phyloP scores from a whole-genome alignment of 495 filamentous ascomycete genomes.

The Daldinia bambusicola region DNA sequence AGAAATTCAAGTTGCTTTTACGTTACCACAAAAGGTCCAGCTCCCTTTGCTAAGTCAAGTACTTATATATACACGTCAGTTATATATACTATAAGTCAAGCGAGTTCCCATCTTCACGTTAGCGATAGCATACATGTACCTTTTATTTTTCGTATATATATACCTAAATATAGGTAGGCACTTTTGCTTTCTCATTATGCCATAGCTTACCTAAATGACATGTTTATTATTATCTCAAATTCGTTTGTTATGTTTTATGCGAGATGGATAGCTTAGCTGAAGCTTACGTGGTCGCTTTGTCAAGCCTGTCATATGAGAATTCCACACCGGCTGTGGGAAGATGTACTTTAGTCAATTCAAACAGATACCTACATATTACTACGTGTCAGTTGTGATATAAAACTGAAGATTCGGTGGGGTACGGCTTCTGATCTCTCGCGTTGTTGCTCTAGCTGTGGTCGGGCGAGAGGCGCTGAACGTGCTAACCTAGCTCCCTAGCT shows the following conservation, averaged over 20 bases:
- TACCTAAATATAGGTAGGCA: no score
- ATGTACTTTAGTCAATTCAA: background rate
- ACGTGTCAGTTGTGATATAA: background rate
- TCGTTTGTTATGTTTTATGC: conserved; percentile 9
- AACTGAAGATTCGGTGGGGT: background rate
- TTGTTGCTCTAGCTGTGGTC: background rate
- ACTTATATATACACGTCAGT: background rate
- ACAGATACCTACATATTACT: background rate
- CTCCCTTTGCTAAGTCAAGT: background rate
- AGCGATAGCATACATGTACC: background rate
- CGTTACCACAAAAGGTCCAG: background rate
- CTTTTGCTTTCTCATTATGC: background rate
- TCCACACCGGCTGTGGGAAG: conserved; percentile 15
- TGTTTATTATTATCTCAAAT: background rate
- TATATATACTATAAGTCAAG: no score
- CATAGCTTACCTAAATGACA: background rate
- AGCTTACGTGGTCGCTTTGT: conserved; percentile 33
- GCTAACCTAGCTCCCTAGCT: no score
- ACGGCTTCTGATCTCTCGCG: background rate
- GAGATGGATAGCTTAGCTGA: conserved; percentile 2
- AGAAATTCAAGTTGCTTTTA: background rate
- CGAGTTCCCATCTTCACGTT: background rate
- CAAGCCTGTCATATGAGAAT: conserved; percentile 11
- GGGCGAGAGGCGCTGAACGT: background rate
- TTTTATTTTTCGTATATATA: conserved; percentile 7